Evolutionary conservation across 768 basidiomycete genomes (phyloP).

Genomic region (Favolaschia claudopus): DNA sequence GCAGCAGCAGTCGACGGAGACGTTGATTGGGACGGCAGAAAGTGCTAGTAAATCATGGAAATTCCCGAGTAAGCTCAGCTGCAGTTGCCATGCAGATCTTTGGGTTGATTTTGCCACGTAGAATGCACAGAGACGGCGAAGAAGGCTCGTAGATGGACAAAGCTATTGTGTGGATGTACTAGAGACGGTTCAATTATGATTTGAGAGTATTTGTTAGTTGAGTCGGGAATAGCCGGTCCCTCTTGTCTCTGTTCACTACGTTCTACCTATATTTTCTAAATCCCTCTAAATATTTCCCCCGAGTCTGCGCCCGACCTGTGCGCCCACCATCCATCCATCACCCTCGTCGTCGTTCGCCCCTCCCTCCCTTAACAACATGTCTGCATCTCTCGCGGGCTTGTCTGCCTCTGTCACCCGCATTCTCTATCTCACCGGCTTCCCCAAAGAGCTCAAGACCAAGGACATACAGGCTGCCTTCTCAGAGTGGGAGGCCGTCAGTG

Average conservation of each 20-base stretch:
- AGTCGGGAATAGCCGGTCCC: not conserved
- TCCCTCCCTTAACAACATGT: conserved; percentile 54
- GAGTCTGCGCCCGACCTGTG: conserved; percentile 32
- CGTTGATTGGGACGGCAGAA: not conserved
- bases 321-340: conserved; percentile 21
- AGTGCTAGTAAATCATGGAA: not conserved
- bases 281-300: conserved; percentile 16
- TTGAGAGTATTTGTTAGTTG: not conserved
- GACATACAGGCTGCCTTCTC: conserved; percentile 93
- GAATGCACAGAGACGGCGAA: not conserved
- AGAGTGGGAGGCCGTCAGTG: conserved; percentile 85
- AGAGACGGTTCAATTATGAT: not conserved
- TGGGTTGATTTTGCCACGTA: not conserved
- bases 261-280: conserved; percentile 3
- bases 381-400: conserved; percentile 78
- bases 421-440: conserved; percentile 90
- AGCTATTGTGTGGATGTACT: conserved; percentile 8
- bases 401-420: conserved; percentile 97
- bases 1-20: conserved; percentile 7
- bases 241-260: not conserved
- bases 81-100: not conserved
- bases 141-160: conserved; percentile 5
- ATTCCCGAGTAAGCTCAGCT: conserved; percentile 5
- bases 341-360: conserved; percentile 31
- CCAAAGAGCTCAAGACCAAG: conserved; percentile 95